These are phyloP conservation scores for Fusarium heterosporum DNA, from an alignment of 2,329 filamentous ascomycete species.

Conservation along the genomic window DNA sequence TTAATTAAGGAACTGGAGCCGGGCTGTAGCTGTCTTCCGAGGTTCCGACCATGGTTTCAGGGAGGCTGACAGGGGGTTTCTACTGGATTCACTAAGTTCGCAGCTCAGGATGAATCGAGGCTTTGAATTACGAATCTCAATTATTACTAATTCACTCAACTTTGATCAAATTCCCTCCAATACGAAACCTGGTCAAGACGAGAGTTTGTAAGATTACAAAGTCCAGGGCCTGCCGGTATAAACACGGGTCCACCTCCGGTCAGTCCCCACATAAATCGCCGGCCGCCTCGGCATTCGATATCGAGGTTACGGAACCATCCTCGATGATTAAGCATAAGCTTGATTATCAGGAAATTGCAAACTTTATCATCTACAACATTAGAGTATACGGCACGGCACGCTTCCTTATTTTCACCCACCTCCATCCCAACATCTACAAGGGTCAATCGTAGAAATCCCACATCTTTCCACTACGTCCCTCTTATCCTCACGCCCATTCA, in stretches of 20 bases:
- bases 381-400: constrained; percentile 11
- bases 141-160: neutral
- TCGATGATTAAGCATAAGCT: neutral
- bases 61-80: constrained; percentile 10
- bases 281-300: neutral
- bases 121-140: too few relatives aligned
- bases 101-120: neutral
- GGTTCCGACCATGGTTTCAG: constrained; percentile 18
- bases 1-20: constrained; percentile 34
- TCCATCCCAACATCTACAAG: neutral
- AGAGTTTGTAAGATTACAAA: neutral
- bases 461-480: neutral
- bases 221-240: neutral
- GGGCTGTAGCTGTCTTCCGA: constrained; percentile 1
- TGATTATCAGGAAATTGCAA: neutral
- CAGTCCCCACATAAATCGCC: constrained; percentile 1
- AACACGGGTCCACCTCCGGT: neutral
- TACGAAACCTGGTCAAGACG: neutral
- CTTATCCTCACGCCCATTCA: constrained; percentile 25
- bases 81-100: neutral
- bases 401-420: neutral
- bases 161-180: neutral
- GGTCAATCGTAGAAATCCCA: constrained; percentile 3
- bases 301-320: neutral
- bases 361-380: neutral